Conservation (phyloP, 768 basidiomycete species). For the Mycena chlorophos region DNA sequence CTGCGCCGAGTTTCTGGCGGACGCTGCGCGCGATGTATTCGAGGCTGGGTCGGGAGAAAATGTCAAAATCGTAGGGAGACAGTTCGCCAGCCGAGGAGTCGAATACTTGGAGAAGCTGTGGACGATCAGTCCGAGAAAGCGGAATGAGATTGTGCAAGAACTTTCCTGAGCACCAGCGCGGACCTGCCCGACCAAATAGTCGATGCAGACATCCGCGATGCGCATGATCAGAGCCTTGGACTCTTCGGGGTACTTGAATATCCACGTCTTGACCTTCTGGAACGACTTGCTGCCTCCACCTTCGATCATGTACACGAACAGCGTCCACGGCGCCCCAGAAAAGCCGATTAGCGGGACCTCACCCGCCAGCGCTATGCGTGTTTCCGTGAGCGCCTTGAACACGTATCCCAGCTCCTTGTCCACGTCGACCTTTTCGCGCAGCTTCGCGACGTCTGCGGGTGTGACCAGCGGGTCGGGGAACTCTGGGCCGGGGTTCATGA, state of each 20-base stretch:
- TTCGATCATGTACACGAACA: conserved; percentile 98
- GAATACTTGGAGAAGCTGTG: conserved; percentile 91
- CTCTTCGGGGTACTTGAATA: conserved; percentile 86
- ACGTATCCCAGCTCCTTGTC: conserved; percentile 86
- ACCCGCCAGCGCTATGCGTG: conserved; percentile 77
- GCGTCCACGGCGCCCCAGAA: conserved; percentile 96
- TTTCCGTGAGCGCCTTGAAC: conserved; percentile 86
- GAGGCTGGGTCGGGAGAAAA: conserved; percentile 82
- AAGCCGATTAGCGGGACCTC: conserved; percentile 97
- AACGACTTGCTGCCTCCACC: conserved; percentile 91
- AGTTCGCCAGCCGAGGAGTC: conserved; percentile 96
- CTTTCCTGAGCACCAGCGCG: conserved; percentile 93
- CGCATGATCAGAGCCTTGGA: conserved; percentile 73
- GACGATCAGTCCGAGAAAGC: neutral
- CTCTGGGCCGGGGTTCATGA: conserved; percentile 90
- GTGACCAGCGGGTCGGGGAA: conserved; percentile 85
- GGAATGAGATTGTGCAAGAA: conserved; percentile 10
- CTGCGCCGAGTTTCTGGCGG: conserved; percentile 52
- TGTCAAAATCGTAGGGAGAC: conserved; percentile 80
- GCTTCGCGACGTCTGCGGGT: conserved; percentile 68
- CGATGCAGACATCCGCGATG: conserved; percentile 88
- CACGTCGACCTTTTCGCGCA: conserved; percentile 70
- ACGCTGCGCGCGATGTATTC: conserved; percentile 72
- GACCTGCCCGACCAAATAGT: conserved; percentile 89
- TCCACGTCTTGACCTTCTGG: conserved; percentile 91